Evolutionary conservation across 73 alveolate genomes (phyloP).

Genomic region (Diophrys sp.): DNA sequence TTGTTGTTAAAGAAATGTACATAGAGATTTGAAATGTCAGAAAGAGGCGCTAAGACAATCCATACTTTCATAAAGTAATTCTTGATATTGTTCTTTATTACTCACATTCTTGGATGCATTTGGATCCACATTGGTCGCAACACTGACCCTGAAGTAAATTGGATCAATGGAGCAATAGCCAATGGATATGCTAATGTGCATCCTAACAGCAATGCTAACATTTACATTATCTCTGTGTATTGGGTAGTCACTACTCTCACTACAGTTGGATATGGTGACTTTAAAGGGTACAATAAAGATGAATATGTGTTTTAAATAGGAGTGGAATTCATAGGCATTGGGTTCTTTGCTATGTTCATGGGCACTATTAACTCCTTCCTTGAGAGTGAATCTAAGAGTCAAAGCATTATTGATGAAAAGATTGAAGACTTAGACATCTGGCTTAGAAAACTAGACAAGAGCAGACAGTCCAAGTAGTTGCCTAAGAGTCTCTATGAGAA

Average conservation of each 20-base stretch:
- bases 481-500: constrained; percentile 49
- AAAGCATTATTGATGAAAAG: constrained; percentile 51
- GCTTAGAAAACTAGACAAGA: constrained; percentile 50
- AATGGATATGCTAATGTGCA: constrained; percentile 13
- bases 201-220: not conserved
- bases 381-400: constrained; percentile 32
- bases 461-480: constrained; percentile 27
- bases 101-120: constrained; percentile 52
- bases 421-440: constrained; percentile 58
- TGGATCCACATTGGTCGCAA: constrained; percentile 47
- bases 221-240: constrained; percentile 50
- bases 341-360: constrained; percentile 59
- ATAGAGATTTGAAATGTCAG: constrained; percentile 29
- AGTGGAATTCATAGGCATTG: constrained; percentile 63
- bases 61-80: constrained; percentile 38
- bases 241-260: constrained; percentile 55
- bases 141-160: constrained; percentile 4
- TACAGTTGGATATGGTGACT: constrained; percentile 69
- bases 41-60: constrained; percentile 20
- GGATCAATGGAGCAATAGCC: constrained; percentile 16
- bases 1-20: not conserved
- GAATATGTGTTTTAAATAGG: constrained; percentile 54
- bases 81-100: constrained; percentile 25
- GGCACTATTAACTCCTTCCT: constrained; percentile 43
- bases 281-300: constrained; percentile 43